phyloP scores from a whole-genome alignment of 2,329 filamentous ascomycete species.

The Penicillium verrucosum region DNA sequence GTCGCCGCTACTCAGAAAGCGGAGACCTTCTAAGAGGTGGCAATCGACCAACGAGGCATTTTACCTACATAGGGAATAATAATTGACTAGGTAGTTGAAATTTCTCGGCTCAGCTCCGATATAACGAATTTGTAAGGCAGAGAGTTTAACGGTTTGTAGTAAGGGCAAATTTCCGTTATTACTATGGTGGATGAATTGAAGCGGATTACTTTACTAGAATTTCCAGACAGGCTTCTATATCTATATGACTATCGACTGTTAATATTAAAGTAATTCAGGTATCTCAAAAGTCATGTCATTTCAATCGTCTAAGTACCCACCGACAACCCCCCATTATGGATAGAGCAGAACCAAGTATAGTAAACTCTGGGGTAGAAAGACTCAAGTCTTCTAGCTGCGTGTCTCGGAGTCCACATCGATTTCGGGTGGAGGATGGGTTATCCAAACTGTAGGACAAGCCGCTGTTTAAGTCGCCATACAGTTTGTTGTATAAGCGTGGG shows the following conservation, averaged over 20 bases:
- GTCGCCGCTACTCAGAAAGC: neutral
- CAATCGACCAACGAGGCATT: neutral
- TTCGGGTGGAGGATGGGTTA: neutral
- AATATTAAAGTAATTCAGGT: neutral
- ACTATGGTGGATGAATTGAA: neutral
- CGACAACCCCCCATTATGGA: neutral
- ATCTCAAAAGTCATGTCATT: neutral
- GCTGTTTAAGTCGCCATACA: neutral
- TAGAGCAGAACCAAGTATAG: neutral
- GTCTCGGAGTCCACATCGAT: neutral
- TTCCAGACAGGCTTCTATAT: neutral
- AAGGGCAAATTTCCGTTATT: neutral
- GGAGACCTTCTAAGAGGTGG: neutral
- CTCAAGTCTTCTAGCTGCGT: neutral
- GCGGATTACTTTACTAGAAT: neutral
- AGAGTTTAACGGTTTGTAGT: no score
- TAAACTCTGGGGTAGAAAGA: neutral
- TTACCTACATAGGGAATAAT: neutral
- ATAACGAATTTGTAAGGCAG: neutral
- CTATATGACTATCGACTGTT: no score
- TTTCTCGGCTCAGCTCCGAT: neutral
- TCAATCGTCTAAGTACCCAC: no score
- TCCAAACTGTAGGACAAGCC: neutral
- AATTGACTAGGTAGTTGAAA: neutral
- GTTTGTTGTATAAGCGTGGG: no score